Percentiles rank a stretch among this genome's conserved stretches.
Evolutionary conservation across 257 asterid genomes (phyloP).

Genomic region (Euphrasia confusa): DNA sequence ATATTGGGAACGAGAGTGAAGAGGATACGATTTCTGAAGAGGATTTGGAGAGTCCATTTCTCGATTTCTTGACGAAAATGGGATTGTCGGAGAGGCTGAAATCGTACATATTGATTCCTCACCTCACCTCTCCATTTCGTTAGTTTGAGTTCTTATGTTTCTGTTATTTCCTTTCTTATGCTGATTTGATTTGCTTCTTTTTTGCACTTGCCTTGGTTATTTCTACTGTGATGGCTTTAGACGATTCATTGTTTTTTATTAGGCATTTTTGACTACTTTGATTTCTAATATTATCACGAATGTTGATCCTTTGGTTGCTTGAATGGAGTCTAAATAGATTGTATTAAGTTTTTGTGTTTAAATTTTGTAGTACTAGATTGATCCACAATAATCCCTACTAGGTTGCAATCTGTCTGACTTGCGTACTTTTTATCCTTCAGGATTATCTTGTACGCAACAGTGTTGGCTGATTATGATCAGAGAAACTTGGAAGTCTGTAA

Average conservation of each 20-base stretch:
- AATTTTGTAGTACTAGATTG: no score
- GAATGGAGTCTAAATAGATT: neutral
- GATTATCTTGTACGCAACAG: slow-evolving; percentile 75
- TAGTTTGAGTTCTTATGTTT: slow-evolving; percentile 27
- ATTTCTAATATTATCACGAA: neutral
- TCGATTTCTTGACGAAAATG: slow-evolving; percentile 55
- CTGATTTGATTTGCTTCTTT: neutral
- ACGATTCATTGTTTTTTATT: neutral
- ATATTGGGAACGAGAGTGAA: slow-evolving; percentile 40
- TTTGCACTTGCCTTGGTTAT: neutral
- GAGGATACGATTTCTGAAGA: slow-evolving; percentile 46
- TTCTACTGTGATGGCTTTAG: slow-evolving; percentile 4
- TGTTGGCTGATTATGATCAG: slow-evolving; percentile 74
- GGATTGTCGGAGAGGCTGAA: slow-evolving; percentile 74
- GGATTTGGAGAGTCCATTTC: slow-evolving; percentile 80
- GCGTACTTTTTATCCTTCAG: slow-evolving; percentile 32
- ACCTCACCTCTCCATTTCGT: slow-evolving; percentile 28
- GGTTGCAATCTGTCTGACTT: slow-evolving; percentile 20
- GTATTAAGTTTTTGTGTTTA: no score
- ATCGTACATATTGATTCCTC: slow-evolving; percentile 54
- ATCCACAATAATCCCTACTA: no score
- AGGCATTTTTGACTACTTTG: neutral
- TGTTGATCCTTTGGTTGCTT: neutral
- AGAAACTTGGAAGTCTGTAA: slow-evolving; percentile 41
- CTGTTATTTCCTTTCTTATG: no score